Conservation (phyloP, 2,329 filamentous ascomycete genomes). For the Microsporum audouinii region DNA sequence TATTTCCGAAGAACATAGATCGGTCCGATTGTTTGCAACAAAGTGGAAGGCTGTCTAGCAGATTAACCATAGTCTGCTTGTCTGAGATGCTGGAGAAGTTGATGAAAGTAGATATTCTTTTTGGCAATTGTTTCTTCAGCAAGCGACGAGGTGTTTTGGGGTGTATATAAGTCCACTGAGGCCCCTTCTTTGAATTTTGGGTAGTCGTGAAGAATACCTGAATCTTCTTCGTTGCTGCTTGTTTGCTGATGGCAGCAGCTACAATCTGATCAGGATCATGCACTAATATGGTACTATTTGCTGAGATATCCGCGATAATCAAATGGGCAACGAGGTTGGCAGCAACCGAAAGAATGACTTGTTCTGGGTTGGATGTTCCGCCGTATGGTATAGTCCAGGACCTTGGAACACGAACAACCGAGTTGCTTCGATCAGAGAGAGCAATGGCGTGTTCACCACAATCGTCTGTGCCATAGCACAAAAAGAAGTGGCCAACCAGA, state of each 20-base stretch:
- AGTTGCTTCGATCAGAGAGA: not conserved
- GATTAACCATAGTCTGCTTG: not conserved
- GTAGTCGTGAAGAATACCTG: constrained; percentile 1
- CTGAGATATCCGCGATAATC: not conserved
- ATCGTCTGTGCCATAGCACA: not conserved
- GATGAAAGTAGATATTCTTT: constrained; percentile 3
- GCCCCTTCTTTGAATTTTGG: not conserved
- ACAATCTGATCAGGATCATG: constrained; percentile 1
- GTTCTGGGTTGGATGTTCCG: not conserved
- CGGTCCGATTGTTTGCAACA: not conserved
- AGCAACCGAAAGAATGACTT: not conserved
- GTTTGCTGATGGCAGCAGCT: not conserved
- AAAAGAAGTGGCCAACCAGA: not conserved
- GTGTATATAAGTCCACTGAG: constrained; percentile 1
- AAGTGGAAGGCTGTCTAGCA: not conserved
- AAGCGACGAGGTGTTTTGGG: not conserved
- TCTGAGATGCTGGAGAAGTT: not conserved
- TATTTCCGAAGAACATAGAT: not conserved
- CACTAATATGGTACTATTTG: not conserved
- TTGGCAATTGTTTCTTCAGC: not conserved
- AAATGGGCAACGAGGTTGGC: not conserved
- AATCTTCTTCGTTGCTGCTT: not conserved
- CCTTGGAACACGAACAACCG: not conserved
- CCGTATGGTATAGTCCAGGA: not conserved
- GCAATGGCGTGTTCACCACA: not conserved